Conservation (phyloP, 1,139 yeast genomes). For the Zhuliangozyma blackwelliae region DNA sequence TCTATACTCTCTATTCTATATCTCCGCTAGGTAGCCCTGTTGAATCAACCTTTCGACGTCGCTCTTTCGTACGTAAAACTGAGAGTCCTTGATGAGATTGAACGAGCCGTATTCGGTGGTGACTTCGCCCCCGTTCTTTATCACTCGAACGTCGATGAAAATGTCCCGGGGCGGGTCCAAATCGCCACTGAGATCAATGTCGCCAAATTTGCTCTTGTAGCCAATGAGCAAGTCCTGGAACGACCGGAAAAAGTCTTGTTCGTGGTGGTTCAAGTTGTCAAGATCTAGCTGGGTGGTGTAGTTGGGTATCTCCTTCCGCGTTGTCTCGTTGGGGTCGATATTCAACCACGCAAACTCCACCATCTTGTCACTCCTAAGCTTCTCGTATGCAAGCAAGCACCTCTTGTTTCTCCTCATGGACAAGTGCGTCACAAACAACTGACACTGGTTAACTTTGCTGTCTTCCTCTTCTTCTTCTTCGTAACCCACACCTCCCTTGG, state of each 20-base stretch:
- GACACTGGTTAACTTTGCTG: slow-evolving; percentile 57
- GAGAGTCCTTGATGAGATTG: slow-evolving; percentile 91
- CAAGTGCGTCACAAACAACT: slow-evolving; percentile 73
- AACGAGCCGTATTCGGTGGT: slow-evolving; percentile 97
- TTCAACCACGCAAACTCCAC: slow-evolving; percentile 70
- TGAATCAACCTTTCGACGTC: slow-evolving; percentile 93
- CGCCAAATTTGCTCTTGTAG: slow-evolving; percentile 75
- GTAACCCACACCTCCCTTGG: not conserved
- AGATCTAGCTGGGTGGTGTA: slow-evolving; percentile 31
- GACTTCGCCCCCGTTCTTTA: slow-evolving; percentile 94
- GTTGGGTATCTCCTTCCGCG: slow-evolving; percentile 6
- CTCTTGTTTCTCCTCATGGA: slow-evolving; percentile 86
- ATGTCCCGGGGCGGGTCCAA: slow-evolving; percentile 87
- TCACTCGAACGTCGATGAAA: slow-evolving; percentile 87
- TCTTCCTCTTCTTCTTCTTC: slow-evolving; percentile 19
- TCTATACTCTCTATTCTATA: slow-evolving; percentile 24
- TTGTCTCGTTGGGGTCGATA: slow-evolving; percentile 27
- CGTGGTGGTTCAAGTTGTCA: slow-evolving; percentile 67
- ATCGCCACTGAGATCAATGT: slow-evolving; percentile 84
- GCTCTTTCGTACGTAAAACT: slow-evolving; percentile 86
- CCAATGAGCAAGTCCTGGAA: slow-evolving; percentile 71
- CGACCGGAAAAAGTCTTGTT: slow-evolving; percentile 70
- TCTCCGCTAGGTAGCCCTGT: slow-evolving; percentile 85
- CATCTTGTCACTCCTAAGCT: slow-evolving; percentile 62
- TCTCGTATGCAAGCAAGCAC: slow-evolving; percentile 80